Evolutionary conservation across 495 filamentous ascomycete species (phyloP), one percentile per base, ranked within the genome.

Genomic region (Lentithecium fluviatile): DNA sequence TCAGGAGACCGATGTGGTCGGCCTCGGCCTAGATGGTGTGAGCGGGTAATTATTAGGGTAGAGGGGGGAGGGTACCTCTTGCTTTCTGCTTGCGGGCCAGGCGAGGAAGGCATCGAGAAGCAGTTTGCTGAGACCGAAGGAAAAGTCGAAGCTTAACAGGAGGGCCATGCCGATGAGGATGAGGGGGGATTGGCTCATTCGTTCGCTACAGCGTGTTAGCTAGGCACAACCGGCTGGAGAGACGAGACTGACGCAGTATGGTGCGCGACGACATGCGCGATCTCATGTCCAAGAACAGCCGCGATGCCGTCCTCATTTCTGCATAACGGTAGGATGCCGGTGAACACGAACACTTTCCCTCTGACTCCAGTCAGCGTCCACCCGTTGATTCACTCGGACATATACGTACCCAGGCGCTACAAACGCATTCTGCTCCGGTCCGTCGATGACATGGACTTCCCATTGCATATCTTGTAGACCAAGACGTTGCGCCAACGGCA

Each of bases 321-420:
- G 46, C 88, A 88, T 15, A 96, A 77, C 1, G 83, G 83, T 45
- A 97, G 68, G 19, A 97, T 88, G 19, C 93, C 75, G 10, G 83
- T 88, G 64, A 88, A 95, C 5, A 97, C 92, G 67, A 97, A 96
- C 17, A 97, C 91, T 67, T 95, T 95, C 1, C 91, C 92, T 7
- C 83, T 84, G 20, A 47, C 40, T 17, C 32, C 40, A 17, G 38
- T 53, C 48, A 61, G 65, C 26, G 69, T 36, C 53, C 43, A 15
- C 26, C 29, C n/a, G 11, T 37, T 5, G 13, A 19, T 10, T 21
- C 7, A 45, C 37, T 23, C 15, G 5, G 4, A 12, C 2, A 38
- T 13, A 1, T 8, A 45, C 57, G 32, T 64, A 69, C 68, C 90
- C 91, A 2, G 93, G 93, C 38, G 96, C 78, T 0, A 97, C 93